phyloP scores from a whole-genome alignment of 106 monocot species.

The Dioscorea alata region DNA sequence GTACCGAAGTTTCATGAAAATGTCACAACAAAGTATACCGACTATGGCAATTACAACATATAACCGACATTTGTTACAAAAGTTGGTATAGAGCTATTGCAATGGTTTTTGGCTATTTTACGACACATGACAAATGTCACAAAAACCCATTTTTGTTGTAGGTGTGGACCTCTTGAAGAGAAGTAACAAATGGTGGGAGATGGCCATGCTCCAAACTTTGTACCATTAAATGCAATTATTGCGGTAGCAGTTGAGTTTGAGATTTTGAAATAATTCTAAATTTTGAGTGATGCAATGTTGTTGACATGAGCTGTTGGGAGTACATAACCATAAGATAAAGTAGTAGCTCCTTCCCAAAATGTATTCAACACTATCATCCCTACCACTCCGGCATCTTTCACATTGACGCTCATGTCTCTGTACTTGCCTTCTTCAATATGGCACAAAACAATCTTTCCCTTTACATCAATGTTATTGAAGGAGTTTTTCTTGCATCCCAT shows the following conservation, averaged over 20 bases:
- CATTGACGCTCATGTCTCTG: not conserved
- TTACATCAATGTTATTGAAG: not conserved
- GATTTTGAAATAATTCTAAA: too few relatives aligned
- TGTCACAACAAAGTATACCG: too few relatives aligned
- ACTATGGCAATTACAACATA: too few relatives aligned
- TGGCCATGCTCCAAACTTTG: too few relatives aligned
- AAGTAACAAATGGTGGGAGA: too few relatives aligned
- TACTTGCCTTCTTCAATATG: not conserved
- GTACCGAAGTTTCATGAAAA: too few relatives aligned
- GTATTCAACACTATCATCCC: conserved; percentile 26
- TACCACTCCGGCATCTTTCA: conserved; percentile 29
- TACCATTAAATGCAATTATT: too few relatives aligned
- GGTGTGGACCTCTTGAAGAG: conserved; percentile 29
- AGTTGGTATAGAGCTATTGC: too few relatives aligned
- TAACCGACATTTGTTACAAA: too few relatives aligned
- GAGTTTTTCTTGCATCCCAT: conserved; percentile 1
- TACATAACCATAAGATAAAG: not conserved
- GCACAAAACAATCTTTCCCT: conserved; percentile 11
- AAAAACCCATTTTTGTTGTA: too few relatives aligned
- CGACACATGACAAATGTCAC: too few relatives aligned
- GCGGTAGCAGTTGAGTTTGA: not conserved
- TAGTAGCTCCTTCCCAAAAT: not conserved
- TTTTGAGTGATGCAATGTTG: not conserved
- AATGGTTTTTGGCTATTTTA: too few relatives aligned
- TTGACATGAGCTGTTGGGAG: conserved; percentile 6